Conservation (phyloP, 2,329 filamentous ascomycete genomes). For the Diaporthe vexans region DNA sequence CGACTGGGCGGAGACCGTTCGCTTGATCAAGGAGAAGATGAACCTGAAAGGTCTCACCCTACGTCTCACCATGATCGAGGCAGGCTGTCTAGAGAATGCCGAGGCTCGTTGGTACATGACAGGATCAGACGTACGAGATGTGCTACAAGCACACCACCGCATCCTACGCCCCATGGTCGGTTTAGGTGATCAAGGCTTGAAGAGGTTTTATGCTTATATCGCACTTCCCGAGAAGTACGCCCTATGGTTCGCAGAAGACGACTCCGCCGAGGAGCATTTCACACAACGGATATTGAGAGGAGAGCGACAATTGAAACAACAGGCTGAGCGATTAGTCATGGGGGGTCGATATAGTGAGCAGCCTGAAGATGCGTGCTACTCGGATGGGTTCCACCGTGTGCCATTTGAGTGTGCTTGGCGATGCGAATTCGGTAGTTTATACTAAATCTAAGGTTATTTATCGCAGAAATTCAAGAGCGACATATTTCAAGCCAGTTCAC, state of each 20-base stretch:
- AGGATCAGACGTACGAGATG: background rate
- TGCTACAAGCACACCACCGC: background rate
- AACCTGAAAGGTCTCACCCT: background rate
- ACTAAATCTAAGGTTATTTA: background rate
- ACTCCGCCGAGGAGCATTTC: background rate
- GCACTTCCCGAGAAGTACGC: background rate
- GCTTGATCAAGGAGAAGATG: background rate
- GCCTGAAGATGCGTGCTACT: conserved; percentile 8
- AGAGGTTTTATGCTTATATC: background rate
- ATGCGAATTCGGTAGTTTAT: background rate
- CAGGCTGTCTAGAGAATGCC: background rate
- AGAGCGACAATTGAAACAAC: background rate
- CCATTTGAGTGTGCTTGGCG: background rate
- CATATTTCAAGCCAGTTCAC: too few relatives aligned
- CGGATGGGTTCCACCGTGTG: background rate
- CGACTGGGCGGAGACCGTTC: background rate
- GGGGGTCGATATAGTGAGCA: background rate
- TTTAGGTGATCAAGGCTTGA: background rate
- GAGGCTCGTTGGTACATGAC: background rate
- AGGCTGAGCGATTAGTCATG: background rate
- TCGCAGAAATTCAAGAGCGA: too few relatives aligned
- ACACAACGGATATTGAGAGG: background rate
- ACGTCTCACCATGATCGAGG: background rate
- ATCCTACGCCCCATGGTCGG: background rate
- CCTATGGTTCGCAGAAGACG: background rate